A percentile compares a stretch with the other conserved stretches of the same genome.
Conservation (phyloP, 129 eudicot species). For the Solidago caesia region DNA sequence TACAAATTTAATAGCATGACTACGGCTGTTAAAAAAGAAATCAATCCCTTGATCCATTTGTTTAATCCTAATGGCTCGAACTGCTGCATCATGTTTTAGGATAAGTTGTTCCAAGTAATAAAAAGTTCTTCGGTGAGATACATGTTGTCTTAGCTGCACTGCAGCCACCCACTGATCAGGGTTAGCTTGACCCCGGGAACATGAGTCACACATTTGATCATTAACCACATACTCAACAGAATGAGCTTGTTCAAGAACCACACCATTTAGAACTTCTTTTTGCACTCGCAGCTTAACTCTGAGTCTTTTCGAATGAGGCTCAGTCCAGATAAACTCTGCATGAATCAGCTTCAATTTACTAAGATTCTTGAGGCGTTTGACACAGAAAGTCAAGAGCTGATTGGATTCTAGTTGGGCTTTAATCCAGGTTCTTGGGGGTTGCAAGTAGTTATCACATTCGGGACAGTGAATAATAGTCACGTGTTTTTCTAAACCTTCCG, state of each 20-base stretch:
- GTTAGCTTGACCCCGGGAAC: slow-evolving; percentile 51
- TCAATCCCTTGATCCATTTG: slow-evolving; percentile 60
- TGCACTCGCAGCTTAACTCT: slow-evolving; percentile 10
- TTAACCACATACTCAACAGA: slow-evolving; percentile 54
- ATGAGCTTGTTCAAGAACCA: slow-evolving; percentile 47
- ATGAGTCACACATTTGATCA: slow-evolving; percentile 60
- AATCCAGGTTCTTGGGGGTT: slow-evolving; percentile 74
- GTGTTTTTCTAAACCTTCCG: slow-evolving; percentile 60
- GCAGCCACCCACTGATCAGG: slow-evolving; percentile 77
- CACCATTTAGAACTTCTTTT: slow-evolving; percentile 56
- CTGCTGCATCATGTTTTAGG: slow-evolving; percentile 64
- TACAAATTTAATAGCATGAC: slow-evolving; percentile 51
- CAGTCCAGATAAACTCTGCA: slow-evolving; percentile 20
- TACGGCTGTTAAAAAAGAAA: slow-evolving; percentile 51
- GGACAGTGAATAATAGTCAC: slow-evolving; percentile 52
- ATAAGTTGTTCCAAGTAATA: slow-evolving; percentile 62
- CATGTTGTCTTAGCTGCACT: slow-evolving; percentile 66
- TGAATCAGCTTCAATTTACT: neutral
- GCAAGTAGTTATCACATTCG: slow-evolving; percentile 58
- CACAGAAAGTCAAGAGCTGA: slow-evolving; percentile 60
- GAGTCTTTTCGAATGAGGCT: slow-evolving; percentile 24
- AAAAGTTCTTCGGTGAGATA: slow-evolving; percentile 56
- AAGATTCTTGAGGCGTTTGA: slow-evolving; percentile 34
- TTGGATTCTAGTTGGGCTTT: slow-evolving; percentile 58
- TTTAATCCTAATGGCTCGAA: slow-evolving; percentile 45